Conservation (phyloP, 306 rosid species). For the Gleditsia sinensis region DNA sequence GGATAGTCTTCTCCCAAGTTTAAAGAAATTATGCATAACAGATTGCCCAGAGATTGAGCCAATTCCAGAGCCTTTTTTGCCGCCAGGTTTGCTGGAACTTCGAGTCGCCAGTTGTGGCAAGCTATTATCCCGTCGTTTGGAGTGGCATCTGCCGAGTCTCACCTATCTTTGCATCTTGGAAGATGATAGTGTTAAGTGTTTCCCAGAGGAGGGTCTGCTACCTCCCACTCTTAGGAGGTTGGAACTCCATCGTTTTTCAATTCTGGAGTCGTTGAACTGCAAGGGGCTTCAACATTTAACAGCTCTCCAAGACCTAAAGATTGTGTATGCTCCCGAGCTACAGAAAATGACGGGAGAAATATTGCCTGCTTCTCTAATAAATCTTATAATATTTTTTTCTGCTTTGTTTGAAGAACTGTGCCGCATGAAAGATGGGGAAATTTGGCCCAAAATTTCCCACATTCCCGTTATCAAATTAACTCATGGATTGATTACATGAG, state of each 20-base stretch:
- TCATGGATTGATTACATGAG: not conserved
- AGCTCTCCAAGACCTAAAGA: not conserved
- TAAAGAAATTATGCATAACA: too few relatives aligned
- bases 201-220: not conserved
- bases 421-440: not conserved
- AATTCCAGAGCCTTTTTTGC: not conserved
- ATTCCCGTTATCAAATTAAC: not conserved
- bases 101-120: accelerated
- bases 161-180: not conserved
- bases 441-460: slow-evolving; percentile 25
- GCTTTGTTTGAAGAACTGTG: not conserved
- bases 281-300: too few relatives aligned
- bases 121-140: not conserved
- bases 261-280: not conserved
- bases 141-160: not conserved
- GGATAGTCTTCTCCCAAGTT: too few relatives aligned
- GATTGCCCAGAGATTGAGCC: not conserved
- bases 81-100: not conserved
- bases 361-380: slow-evolving; percentile 10
- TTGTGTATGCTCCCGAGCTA: accelerated
- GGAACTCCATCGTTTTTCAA: accelerated
- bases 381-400: accelerated
- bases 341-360: not conserved
- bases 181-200: not conserved
- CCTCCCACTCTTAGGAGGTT: not conserved